These are phyloP conservation scores for Arthroderma sp. DNA, from an alignment of 2,329 filamentous ascomycete genomes.

Conservation along the genomic window DNA sequence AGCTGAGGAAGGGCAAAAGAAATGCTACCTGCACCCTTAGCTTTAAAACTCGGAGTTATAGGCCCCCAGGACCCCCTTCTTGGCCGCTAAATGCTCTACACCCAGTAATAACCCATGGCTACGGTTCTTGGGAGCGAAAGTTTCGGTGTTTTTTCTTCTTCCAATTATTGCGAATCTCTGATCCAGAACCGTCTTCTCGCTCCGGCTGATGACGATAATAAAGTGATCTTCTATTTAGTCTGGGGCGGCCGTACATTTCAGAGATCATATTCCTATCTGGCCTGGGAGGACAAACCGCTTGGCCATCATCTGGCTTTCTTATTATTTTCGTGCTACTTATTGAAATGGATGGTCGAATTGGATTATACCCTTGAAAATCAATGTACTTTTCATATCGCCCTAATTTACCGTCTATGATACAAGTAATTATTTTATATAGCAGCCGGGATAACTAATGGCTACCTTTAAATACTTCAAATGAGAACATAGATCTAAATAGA, in stretches of 20 bases:
- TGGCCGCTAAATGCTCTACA: neutral
- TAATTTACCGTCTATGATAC: too few relatives aligned
- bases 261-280: constrained; percentile 3
- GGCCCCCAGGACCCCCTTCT: neutral
- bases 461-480: too few relatives aligned
- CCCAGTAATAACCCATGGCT: neutral
- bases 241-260: neutral
- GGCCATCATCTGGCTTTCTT: neutral
- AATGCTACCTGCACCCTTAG: neutral
- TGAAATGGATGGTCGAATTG: neutral
- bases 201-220: neutral
- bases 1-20: neutral
- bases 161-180: neutral
- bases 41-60: too few relatives aligned
- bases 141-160: too few relatives aligned
- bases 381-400: too few relatives aligned
- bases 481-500: too few relatives aligned
- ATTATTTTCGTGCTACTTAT: neutral
- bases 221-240: neutral
- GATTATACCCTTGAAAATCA: too few relatives aligned
- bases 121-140: neutral
- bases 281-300: neutral
- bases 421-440: too few relatives aligned
- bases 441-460: too few relatives aligned
- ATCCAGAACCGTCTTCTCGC: neutral